Evolutionary conservation across 306 rosid genomes (phyloP).

Genomic region (Prunus kanzakura): DNA sequence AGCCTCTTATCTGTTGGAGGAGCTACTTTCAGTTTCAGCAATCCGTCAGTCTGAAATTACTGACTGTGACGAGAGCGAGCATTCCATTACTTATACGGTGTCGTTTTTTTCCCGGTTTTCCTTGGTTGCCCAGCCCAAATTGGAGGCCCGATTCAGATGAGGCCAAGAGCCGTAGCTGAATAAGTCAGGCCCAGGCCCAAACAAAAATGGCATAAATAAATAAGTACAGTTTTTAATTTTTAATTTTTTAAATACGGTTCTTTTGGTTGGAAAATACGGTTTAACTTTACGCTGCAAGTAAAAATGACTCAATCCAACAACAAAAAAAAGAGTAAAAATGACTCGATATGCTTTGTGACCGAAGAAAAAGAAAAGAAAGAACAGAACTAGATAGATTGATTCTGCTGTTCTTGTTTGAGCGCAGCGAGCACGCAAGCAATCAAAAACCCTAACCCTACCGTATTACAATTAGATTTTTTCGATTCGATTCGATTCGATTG

Average conservation of each 20-base stretch:
- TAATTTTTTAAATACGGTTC: no score
- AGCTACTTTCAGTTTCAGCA: neutral
- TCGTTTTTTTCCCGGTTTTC: neutral
- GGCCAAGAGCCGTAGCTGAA: neutral
- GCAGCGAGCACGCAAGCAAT: neutral
- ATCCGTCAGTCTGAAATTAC: neutral
- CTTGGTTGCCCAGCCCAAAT: neutral
- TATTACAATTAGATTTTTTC: neutral
- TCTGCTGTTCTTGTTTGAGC: neutral
- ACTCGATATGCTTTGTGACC: no score
- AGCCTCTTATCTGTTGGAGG: neutral
- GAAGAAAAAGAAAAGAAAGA: neutral
- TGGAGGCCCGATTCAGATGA: neutral
- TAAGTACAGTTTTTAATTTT: neutral
- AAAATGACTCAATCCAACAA: neutral
- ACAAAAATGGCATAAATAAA: neutral
- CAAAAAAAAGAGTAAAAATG: neutral
- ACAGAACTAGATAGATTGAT: neutral
- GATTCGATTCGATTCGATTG: neutral
- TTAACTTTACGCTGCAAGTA: neutral
- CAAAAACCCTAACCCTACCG: conserved; percentile 11
- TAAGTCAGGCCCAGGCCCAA: neutral
- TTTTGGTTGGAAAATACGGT: neutral
- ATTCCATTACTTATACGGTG: neutral
- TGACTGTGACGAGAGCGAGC: neutral